Evolutionary conservation across 164 flowering plant species (phyloP).

Genomic region (Macadamia tetraphylla): DNA sequence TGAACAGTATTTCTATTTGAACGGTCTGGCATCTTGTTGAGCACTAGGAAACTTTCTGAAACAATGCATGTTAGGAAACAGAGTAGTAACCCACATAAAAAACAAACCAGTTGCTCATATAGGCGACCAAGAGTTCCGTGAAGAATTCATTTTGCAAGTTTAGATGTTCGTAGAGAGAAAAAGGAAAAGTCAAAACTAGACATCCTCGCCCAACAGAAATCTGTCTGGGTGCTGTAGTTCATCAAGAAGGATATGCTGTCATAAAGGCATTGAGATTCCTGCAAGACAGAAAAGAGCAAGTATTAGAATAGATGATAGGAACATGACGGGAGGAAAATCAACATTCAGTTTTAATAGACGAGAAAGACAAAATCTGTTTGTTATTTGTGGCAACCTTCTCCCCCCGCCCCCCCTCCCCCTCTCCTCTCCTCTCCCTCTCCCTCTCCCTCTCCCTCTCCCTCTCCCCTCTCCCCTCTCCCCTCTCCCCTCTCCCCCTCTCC

Average conservation of each 20-base stretch:
- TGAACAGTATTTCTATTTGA: no score
- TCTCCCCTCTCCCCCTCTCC: no score
- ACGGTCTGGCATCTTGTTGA: no score
- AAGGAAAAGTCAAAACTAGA: background rate
- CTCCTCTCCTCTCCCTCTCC: no score
- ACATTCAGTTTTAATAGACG: background rate
- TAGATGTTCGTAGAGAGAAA: background rate
- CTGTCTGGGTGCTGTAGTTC: background rate
- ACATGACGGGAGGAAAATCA: background rate
- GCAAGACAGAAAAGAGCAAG: slow-evolving; percentile 15
- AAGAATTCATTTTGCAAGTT: background rate
- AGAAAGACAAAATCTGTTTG: background rate
- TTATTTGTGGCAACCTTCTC: no score
- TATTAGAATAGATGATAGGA: slow-evolving; percentile 1
- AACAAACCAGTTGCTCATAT: background rate
- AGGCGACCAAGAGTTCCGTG: background rate
- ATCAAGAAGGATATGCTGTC: slow-evolving; percentile 12
- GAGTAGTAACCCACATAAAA: no score
- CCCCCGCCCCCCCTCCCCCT: background rate
- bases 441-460: background rate
- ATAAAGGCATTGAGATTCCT: slow-evolving; percentile 60
- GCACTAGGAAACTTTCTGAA: no score
- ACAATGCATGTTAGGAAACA: no score
- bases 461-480: no score
- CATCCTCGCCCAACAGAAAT: slow-evolving; percentile 7